These are phyloP conservation scores for Tremella yokohamensis DNA, from an alignment of 768 basidiomycete species.

Conservation along the genomic window DNA sequence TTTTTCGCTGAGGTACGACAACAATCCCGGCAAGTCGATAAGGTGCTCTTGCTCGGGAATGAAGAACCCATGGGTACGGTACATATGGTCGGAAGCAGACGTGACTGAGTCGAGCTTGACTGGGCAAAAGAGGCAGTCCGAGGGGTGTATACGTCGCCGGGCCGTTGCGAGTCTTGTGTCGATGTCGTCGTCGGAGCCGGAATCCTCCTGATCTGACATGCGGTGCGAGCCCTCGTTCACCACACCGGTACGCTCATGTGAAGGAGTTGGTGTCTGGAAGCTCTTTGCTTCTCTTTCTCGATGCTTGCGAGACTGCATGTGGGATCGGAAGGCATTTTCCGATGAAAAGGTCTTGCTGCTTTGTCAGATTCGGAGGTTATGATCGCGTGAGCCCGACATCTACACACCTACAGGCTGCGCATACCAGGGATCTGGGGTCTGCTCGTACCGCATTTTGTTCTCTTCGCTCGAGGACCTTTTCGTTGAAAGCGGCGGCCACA, in stretches of 20 bases:
- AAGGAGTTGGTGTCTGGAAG: too few species aligned
- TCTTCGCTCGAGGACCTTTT: conserved; percentile 77
- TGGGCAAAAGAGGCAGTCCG: conserved; percentile 83
- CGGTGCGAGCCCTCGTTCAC: not conserved
- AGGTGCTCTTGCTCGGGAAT: conserved; percentile 91
- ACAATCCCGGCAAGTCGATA: conserved; percentile 73
- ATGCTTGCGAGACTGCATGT: conserved; percentile 85
- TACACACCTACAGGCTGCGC: conserved; percentile 78
- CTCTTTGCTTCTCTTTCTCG: conserved; percentile 61
- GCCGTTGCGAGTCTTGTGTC: conserved; percentile 36
- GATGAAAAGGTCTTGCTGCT: conserved; percentile 83
- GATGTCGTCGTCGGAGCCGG: conserved; percentile 18
- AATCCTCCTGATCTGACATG: not conserved
- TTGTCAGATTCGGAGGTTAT: not conserved
- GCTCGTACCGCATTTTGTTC: conserved; percentile 69
- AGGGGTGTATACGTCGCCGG: conserved; percentile 57
- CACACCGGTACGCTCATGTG: too few species aligned
- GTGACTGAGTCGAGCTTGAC: conserved; percentile 57
- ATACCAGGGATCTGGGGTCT: conserved; percentile 60
- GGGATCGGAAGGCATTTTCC: conserved; percentile 82
- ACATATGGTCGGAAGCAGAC: conserved; percentile 82
- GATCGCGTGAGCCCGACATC: conserved; percentile 8
- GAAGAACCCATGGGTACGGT: conserved; percentile 82
- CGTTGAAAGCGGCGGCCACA: conserved; percentile 69
- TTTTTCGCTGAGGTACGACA: conserved; percentile 85